Evolutionary conservation across 192 early-diverging fungal genomes (phyloP).

Genomic region (Dimargaris cristalligena): DNA sequence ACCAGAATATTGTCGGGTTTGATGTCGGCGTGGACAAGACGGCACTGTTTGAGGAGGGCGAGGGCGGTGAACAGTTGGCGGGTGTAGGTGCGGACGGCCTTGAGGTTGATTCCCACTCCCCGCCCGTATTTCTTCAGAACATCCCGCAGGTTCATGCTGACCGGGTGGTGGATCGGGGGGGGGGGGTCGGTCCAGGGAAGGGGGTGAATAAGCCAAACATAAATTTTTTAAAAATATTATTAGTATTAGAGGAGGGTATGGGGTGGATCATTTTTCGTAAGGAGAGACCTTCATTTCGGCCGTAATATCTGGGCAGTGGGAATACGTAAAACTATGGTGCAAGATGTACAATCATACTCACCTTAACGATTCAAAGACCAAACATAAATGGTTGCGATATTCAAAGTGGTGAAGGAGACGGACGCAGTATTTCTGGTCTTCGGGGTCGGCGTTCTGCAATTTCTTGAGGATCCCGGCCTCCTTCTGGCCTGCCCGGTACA

Average conservation of each 20-base stretch:
- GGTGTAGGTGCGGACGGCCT: slow-evolving; percentile 80
- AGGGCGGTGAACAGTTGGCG: slow-evolving; percentile 78
- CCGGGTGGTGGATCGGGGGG: background rate
- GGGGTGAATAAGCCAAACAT: background rate
- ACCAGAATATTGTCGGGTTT: slow-evolving; percentile 98
- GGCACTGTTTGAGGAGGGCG: slow-evolving; percentile 62
- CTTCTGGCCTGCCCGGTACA: slow-evolving; percentile 76
- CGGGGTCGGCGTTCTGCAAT: slow-evolving; percentile 65
- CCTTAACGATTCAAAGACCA: slow-evolving; percentile 89
- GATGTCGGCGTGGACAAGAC: slow-evolving; percentile 87
- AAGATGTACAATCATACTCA: slow-evolving; percentile 13
- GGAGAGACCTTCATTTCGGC: no score
- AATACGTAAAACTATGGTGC: no score
- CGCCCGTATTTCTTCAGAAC: slow-evolving; percentile 91
- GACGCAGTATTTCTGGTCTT: slow-evolving; percentile 77
- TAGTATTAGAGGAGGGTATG: no score
- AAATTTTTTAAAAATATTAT: no score
- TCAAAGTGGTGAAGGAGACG: slow-evolving; percentile 72
- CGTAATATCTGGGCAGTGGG: no score
- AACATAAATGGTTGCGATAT: slow-evolving; percentile 76
- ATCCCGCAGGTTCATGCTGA: slow-evolving; percentile 83
- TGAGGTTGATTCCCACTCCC: slow-evolving; percentile 81
- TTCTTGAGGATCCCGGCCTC: slow-evolving; percentile 83
- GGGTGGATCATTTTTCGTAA: background rate
- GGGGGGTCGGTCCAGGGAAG: background rate